Base-by-base conservation (phyloP, 768 basidiomycete species). In the Galerina sulciceps region DNA sequence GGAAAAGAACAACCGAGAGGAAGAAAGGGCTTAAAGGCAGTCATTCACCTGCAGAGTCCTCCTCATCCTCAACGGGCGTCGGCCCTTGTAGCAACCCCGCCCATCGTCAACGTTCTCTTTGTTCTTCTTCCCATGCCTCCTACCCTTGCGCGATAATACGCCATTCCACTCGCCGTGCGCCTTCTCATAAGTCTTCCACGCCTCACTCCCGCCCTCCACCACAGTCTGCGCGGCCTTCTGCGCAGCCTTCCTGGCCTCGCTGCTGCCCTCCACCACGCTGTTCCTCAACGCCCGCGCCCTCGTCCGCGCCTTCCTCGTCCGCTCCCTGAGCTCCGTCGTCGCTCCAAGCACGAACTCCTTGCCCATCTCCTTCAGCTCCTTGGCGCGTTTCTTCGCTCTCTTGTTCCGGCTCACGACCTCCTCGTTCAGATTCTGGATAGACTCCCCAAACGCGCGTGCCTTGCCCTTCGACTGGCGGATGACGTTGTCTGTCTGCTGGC, bases 331-430 rank as follows among this genome's bases (percentile, higher is more conserved):
- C 60, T 67, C 74, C 53, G 79, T 76, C 47, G 76, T 75, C 4
- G 84, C 80, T 4, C 68, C 73, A 17, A 70, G 69, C 23, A 86
- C 64, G 36, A 85, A 71, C 55, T 79, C 77, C 52, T 77, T 73
- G 8, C 85, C 83, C 53, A 65, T 79, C 60, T 79, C 75, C 70
- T 69, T 82, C 40, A 88, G 69, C 63, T 85, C 79, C 69, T 73
- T 81, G 9, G 87, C 87, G 55, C 78, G 80, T 47, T 69, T 73
- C 65, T 79, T 79, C 48, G 87, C 87, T 9, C 74, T 76, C 43
- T 82, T 76, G 60, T 88, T 82, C 41, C 82, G 77, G 53, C 69
- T 69, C n/a, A 76, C 69, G 4, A 87, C 64, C 2, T 73, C 73
- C 34, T 82, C 79, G 48, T 73, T 78, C 18, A 82, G 64, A 23